Percentiles rank a stretch among this genome's conserved stretches.
These are phyloP conservation scores for Amorphotheca resinae DNA, from an alignment of 495 filamentous ascomycete species.

Conservation along the genomic window DNA sequence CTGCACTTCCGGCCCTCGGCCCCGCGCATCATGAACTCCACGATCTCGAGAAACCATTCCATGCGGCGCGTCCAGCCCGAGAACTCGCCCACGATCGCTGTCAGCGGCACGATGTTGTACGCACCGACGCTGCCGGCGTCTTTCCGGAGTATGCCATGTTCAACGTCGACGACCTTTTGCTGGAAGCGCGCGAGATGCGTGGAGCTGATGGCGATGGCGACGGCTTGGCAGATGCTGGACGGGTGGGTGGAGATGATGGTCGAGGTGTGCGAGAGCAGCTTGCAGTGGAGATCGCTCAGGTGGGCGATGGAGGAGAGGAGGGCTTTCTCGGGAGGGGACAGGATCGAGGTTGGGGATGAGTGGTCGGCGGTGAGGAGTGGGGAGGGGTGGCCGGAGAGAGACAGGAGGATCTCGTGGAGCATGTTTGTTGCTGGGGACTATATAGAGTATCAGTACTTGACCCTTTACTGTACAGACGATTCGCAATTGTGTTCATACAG, in stretches of 20 bases:
- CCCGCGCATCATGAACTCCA: conserved; percentile 46
- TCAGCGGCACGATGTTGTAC: conserved; percentile 84
- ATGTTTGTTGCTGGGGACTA: conserved; percentile 37
- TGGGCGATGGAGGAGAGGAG: conserved; percentile 65
- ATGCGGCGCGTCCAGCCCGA: conserved; percentile 70
- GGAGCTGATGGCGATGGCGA: conserved; percentile 66
- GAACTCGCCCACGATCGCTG: conserved; percentile 72
- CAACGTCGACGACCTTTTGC: conserved; percentile 70
- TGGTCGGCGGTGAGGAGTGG: conserved; percentile 50
- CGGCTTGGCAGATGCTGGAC: conserved; percentile 74
- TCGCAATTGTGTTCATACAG: not conserved
- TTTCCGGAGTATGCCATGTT: conserved; percentile 57
- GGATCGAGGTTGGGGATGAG: conserved; percentile 31
- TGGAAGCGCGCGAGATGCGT: conserved; percentile 69
- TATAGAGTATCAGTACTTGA: not conserved
- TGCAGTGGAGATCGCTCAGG: conserved; percentile 63
- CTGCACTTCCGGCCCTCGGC: conserved; percentile 28
- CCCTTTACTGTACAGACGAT: conserved; percentile 3
- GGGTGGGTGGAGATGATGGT: conserved; percentile 55
- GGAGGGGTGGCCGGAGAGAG: conserved; percentile 85
- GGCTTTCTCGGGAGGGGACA: conserved; percentile 70
- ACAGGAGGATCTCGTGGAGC: conserved; percentile 95
- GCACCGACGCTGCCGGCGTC: conserved; percentile 68
- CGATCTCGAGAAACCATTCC: conserved; percentile 74
- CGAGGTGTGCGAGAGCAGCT: conserved; percentile 48